A percentile compares a stretch with the other conserved stretches of the same genome.
These are phyloP conservation scores for Ustilago bromivora DNA, from an alignment of 1,284 basidiomycete genomes.

Conservation along the genomic window DNA sequence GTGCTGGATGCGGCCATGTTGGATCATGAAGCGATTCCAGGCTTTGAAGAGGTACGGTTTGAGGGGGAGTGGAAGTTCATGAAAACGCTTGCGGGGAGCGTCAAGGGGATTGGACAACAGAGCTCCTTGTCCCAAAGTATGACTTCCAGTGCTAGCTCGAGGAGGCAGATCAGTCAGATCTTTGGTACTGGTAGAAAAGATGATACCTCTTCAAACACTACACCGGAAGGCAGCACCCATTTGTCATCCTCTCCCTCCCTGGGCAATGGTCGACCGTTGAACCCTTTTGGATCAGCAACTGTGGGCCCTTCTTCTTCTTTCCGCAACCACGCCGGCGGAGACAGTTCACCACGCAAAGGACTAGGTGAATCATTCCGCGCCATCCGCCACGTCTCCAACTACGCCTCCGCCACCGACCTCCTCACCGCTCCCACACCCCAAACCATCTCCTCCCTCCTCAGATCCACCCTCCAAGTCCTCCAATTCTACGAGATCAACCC, in stretches of 20 bases:
- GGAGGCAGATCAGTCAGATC: constrained; percentile 54
- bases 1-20: constrained; percentile 85
- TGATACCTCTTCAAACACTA: not conserved
- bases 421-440: constrained; percentile 71
- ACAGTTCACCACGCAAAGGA: constrained; percentile 28
- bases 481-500: constrained; percentile 92
- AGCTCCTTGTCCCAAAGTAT: constrained; percentile 26
- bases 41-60: constrained; percentile 85
- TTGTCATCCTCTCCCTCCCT: constrained; percentile 33
- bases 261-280: constrained; percentile 33
- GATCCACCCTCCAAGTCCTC: constrained; percentile 86
- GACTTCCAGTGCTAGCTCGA: constrained; percentile 42
- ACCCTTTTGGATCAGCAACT: constrained; percentile 23
- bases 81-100: constrained; percentile 59
- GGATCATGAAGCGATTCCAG: constrained; percentile 83
- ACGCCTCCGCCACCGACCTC: constrained; percentile 46
- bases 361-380: constrained; percentile 32
- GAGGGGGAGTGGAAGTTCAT: constrained; percentile 85
- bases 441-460: constrained; percentile 83
- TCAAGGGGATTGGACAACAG: constrained; percentile 49
- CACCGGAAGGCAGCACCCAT: not conserved
- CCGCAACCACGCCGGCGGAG: constrained; percentile 12
- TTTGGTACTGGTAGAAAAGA: constrained; percentile 36
- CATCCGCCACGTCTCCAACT: constrained; percentile 48
- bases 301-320: constrained; percentile 28